Base-by-base conservation (phyloP, 352 stramenopile species). In the Thraustotheca clavata region DNA sequence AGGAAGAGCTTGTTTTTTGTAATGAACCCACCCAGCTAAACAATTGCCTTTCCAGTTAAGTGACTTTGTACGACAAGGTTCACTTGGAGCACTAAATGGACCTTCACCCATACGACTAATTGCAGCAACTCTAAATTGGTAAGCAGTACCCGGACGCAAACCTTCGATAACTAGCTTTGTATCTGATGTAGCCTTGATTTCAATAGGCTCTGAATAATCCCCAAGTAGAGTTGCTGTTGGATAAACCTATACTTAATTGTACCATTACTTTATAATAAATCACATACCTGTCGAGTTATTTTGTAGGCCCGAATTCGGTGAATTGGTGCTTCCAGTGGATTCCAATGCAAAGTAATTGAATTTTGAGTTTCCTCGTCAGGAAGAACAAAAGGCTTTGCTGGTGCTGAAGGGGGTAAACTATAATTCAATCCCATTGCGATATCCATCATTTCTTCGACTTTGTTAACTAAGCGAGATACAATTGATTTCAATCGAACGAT, bases 381-480 rank as follows among this genome's bases (percentile, higher is more conserved):
- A 7, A 87, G 59, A 16, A 79, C 59, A 14, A 68, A 50, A 14
- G 83, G 82, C 32, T 86, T 79, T 1, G 73, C 68, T 2, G 83
- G 86, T 7, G 86, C 80, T 71, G 87, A 86, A 2, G 86, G 86
- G 8, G 86, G 86, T 16, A 95, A 59, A 43, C 87, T 92, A 68
- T 93, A 78, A 60, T 95, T 79, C 4, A 95, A 46, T 0, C 83
- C 86, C 67, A 88, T 82, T 0, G 86, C 86, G 35, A 95, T 93
- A 54, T 95, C 86, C 83, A 95, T 91, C 36, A 95, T 75, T 52
- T 95, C 86, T 66, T 92, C 82, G 6, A 93, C 82, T 52, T 93
- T 93, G 59, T 95, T 83, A 0, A 95, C 86, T 1, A 93, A 71
- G 59, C 91, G 91, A 0, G 82, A 91, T 6, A 95, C 85, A 54